phyloP scores from a whole-genome alignment of 208 protist genomes.

The Acanthamoeba culbertsoni region DNA sequence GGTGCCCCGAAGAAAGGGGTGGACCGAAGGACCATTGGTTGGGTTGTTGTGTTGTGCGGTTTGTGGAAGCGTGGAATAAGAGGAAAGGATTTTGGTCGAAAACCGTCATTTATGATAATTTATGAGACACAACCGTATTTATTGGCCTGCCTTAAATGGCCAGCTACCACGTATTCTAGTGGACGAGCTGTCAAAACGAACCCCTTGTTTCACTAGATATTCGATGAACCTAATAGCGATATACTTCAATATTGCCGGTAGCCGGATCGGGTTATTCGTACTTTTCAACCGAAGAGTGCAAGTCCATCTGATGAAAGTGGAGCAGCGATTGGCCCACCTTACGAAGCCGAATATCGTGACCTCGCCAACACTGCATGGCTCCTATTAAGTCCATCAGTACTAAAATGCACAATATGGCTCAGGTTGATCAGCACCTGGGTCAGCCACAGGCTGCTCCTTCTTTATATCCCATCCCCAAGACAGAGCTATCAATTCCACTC shows the following conservation, averaged over 20 bases:
- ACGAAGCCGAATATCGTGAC: slow-evolving; percentile 1
- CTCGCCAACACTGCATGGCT: not conserved
- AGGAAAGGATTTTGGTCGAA: too few relatives aligned
- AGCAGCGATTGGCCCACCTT: slow-evolving; percentile 43
- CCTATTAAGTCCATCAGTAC: not conserved
- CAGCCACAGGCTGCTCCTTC: not conserved
- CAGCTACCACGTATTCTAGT: not conserved
- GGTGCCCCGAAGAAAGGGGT: too few relatives aligned
- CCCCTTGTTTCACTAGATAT: not conserved
- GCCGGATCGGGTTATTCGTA: not conserved
- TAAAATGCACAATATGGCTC: not conserved
- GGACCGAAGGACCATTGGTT: too few relatives aligned
- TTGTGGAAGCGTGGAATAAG: too few relatives aligned
- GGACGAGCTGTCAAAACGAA: not conserved
- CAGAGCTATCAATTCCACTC: not conserved
- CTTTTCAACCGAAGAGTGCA: not conserved
- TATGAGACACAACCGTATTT: not conserved
- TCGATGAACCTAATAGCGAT: not conserved
- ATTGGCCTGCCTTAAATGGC: not conserved
- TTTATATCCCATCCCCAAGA: slow-evolving; percentile 36
- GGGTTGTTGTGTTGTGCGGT: too few relatives aligned
- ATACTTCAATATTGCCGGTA: not conserved
- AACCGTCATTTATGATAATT: too few relatives aligned
- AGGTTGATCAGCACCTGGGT: not conserved
- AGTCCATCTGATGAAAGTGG: not conserved